A percentile compares a stretch with the other conserved stretches of the same genome.
Evolutionary conservation across 2,329 filamentous ascomycete species (phyloP).

Genomic region (Plectosphaerella plurivora): DNA sequence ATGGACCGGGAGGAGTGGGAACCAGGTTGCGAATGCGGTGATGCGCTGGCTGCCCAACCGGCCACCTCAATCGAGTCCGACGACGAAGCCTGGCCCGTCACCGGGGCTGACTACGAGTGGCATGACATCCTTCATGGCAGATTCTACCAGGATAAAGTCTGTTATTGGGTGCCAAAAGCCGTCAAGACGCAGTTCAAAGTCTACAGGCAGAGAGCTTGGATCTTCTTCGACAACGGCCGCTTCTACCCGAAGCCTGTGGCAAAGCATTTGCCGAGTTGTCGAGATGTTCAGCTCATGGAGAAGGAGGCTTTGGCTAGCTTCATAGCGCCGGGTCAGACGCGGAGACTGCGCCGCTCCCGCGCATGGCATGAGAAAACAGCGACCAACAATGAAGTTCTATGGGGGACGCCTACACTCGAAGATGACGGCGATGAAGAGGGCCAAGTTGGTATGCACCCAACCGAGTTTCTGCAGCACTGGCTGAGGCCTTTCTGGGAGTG

Average conservation of each 20-base stretch:
- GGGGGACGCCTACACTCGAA: neutral
- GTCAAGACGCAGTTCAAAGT: neutral
- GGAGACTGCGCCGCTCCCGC: neutral
- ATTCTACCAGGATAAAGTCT: neutral
- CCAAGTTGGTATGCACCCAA: neutral
- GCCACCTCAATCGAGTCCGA: too few species aligned
- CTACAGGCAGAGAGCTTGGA: neutral
- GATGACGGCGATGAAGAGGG: neutral
- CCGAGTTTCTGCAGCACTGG: neutral
- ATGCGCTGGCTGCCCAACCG: too few species aligned
- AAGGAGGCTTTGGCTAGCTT: neutral
- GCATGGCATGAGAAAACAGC: neutral
- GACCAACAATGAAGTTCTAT: neutral
- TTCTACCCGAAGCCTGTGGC: neutral
- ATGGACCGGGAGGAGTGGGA: too few species aligned
- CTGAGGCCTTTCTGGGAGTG: neutral
- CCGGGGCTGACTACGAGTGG: too few species aligned
- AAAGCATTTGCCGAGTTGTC: neutral
- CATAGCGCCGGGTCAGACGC: neutral
- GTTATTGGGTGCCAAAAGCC: neutral
- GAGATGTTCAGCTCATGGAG: neutral
- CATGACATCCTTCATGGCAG: neutral
- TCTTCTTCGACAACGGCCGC: neutral
- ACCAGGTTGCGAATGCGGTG: too few species aligned
- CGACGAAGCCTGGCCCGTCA: too few species aligned